Evolutionary conservation across 129 eudicot species (phyloP), one percentile per base, ranked within the genome.

Genomic region (Centaurea solstitialis): DNA sequence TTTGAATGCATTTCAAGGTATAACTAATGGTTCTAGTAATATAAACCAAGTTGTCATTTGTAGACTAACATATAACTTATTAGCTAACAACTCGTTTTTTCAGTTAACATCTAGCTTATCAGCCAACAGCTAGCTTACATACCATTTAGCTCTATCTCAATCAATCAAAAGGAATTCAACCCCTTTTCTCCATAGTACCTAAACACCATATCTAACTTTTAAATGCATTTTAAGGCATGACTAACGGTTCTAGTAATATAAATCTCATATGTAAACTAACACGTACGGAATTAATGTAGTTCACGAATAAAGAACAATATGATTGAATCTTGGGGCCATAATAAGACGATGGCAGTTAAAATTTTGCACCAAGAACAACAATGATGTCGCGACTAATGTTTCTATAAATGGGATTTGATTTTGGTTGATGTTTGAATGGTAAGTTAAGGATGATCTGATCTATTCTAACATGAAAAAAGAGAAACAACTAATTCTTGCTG

Each of bases 381-480:
- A 17, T 57, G 9, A 57, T 57, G 65, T 68, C 47, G 50, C 41
- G 33, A 69, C 76, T 75, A 37, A 26, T 66, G 69, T 76, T 76
- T 69, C 67, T 76, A 82, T 82, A 69, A 82, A 70, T 70, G 78
- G 65, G 62, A 68, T 75, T 26, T 66, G 28, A 65, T 75, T 75
- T 73, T 17, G 35, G 69, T 41, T 82, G 13, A 18, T 61, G 61
- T 74, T 81, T 50, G 62, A 82, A 76, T 82, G 72, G 77, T 69
- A 70, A 68, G 80, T 81, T 26, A 81, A 76, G 45, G 33, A 24
- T 12, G 79, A 73, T 70, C 20, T 35, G 61, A 72, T n/a, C 75
- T 75, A 68, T 75, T 75, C 77, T 62, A 74, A 74, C 72, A 59
- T 61, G 66, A 69, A 68, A 71, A 26, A 53, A 70, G 12, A 59